These are phyloP conservation scores for Avena atlantica DNA, from an alignment of 176 grass and related monocot genomes.

Conservation along the genomic window DNA sequence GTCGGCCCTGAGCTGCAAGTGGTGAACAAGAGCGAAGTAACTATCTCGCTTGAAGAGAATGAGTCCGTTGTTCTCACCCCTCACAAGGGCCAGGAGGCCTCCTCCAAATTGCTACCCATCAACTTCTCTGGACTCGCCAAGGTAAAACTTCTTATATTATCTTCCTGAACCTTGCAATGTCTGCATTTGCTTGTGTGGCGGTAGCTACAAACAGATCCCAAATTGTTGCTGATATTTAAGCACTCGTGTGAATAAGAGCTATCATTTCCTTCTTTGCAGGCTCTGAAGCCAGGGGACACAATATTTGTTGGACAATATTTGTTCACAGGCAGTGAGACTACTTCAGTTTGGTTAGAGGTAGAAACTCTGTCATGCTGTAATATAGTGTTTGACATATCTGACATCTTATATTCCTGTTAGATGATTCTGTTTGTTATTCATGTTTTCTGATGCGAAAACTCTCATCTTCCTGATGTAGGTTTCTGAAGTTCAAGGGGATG, in stretches of 20 bases:
- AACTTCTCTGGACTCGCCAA: constrained; percentile 87
- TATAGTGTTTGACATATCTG: not conserved
- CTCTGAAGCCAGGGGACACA: constrained; percentile 81
- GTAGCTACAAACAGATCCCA: not conserved
- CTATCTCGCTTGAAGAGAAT: constrained; percentile 90
- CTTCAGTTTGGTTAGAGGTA: constrained; percentile 99
- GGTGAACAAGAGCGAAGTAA: constrained; percentile 73
- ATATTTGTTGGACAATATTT: constrained; percentile 99
- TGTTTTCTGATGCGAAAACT: constrained; percentile 23
- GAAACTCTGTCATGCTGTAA: not conserved
- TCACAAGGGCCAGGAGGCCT: constrained; percentile 69
- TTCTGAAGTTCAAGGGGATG: constrained; percentile 87
- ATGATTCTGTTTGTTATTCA: not conserved
- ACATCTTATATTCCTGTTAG: not conserved
- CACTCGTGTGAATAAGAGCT: not conserved
- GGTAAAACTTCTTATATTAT: constrained; percentile 42
- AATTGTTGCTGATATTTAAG: not conserved
- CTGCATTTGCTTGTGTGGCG: constrained; percentile 25
- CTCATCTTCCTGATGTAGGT: constrained; percentile 58
- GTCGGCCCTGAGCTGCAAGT: constrained; percentile 95
- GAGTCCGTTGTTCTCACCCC: constrained; percentile 79
- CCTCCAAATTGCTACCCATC: constrained; percentile 83
- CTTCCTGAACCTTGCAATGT: constrained; percentile 21
- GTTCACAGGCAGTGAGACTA: constrained; percentile 99
- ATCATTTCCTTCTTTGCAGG: constrained; percentile 47